phyloP scores from a whole-genome alignment of 2,329 filamentous ascomycete genomes.

The Aspergillus glaucus region DNA sequence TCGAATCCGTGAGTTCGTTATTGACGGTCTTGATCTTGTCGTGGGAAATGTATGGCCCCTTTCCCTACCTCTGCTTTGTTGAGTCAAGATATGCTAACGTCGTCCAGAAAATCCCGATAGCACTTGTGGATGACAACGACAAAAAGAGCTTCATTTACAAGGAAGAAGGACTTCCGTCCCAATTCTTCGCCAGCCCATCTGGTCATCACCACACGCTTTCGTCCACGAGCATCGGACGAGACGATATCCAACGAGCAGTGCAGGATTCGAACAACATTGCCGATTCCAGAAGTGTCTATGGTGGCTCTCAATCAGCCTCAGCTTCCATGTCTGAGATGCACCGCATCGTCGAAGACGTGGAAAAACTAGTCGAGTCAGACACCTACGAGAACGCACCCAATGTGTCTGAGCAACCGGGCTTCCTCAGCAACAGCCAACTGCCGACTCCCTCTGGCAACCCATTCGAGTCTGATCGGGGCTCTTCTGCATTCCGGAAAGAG shows the following conservation, averaged over 20 bases:
- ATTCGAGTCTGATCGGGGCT: constrained; percentile 15
- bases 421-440: constrained; percentile 17
- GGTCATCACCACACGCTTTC: constrained; percentile 36
- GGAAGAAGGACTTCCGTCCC: constrained; percentile 47
- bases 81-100: constrained; percentile 11
- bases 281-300: constrained; percentile 28
- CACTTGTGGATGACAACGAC: constrained; percentile 40
- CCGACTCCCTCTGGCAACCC: constrained; percentile 19
- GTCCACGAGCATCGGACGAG: constrained; percentile 35
- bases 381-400: constrained; percentile 30
- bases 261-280: constrained; percentile 18
- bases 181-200: constrained; percentile 43
- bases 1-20: constrained; percentile 57
- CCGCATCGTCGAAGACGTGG: constrained; percentile 34
- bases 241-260: constrained; percentile 27
- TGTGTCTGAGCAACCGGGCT: constrained; percentile 21
- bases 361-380: constrained; percentile 35
- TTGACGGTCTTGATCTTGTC: constrained; percentile 56
- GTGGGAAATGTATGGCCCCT: constrained; percentile 36
- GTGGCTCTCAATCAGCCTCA: constrained; percentile 44
- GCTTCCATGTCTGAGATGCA: constrained; percentile 38
- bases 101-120: constrained; percentile 42
- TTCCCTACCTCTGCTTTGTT: background rate
- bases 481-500: constrained; percentile 15
- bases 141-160: constrained; percentile 47